Evolutionary conservation across 345 rosid species (phyloP).

Genomic region (Angophora floribunda): DNA sequence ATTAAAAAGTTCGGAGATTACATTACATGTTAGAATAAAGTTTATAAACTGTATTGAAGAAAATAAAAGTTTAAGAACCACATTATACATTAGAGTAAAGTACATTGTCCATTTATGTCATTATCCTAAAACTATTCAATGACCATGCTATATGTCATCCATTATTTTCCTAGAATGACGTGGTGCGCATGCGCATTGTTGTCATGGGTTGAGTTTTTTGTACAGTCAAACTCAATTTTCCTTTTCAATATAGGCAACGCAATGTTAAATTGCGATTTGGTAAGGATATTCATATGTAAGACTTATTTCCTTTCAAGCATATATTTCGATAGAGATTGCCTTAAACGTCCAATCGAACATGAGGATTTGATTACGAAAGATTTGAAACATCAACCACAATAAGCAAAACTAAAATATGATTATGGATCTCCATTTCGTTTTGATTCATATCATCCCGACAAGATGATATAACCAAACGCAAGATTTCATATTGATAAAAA

Average conservation of each 20-base stretch:
- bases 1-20: fast-evolving
- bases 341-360: not conserved
- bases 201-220: not conserved
- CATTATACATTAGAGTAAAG: fast-evolving
- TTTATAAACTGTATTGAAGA: fast-evolving
- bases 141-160: not conserved
- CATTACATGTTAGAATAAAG: too few species aligned
- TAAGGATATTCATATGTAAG: not conserved
- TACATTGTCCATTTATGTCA: too few species aligned
- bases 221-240: not conserved
- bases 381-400: not conserved
- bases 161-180: not conserved
- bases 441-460: not conserved
- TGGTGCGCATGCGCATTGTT: not conserved
- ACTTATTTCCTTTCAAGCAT: not conserved
- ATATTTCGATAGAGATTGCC: not conserved
- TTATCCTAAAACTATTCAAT: not conserved
- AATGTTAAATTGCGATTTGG: not conserved
- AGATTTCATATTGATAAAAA: not conserved
- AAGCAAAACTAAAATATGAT: not conserved
- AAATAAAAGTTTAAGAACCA: too few species aligned
- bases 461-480: not conserved
- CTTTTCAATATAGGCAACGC: not conserved
- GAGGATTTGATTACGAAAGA: not conserved
- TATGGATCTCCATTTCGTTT: not conserved